phyloP scores from a whole-genome alignment of 441 rosid genomes.

The Mallotus repandus region DNA sequence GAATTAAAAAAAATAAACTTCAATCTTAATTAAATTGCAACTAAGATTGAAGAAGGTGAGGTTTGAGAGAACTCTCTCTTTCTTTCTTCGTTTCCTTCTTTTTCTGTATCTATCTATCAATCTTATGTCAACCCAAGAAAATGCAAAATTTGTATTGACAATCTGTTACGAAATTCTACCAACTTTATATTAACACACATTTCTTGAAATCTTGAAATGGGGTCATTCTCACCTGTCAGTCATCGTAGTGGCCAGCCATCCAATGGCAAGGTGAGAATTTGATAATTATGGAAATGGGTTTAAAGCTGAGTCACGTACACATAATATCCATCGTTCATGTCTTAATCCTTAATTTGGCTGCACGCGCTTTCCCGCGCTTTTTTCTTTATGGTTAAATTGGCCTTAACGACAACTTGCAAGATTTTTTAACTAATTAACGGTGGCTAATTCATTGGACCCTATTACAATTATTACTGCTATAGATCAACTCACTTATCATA shows the following conservation, averaged over 20 bases:
- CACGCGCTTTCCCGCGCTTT: slow-evolving; percentile 14
- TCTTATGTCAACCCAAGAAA: too few species aligned
- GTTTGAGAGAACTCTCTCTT: slow-evolving; percentile 1
- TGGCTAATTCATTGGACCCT: too few species aligned
- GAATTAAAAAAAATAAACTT: too few species aligned
- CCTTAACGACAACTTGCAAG: too few species aligned
- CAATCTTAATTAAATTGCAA: neutral
- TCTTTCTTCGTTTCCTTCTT: neutral
- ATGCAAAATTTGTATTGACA: too few species aligned
- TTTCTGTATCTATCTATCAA: too few species aligned
- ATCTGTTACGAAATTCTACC: too few species aligned
- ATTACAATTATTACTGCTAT: too few species aligned
- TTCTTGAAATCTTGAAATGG: neutral
- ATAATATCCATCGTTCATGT: slow-evolving; percentile 6
- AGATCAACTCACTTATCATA: too few species aligned
- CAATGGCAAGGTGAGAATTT: neutral
- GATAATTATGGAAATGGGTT: neutral
- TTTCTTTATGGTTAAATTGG: too few species aligned
- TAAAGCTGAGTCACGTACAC: slow-evolving; percentile 13
- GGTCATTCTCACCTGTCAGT: neutral
- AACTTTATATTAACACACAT: too few species aligned
- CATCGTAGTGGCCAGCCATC: neutral
- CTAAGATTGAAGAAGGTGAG: neutral
- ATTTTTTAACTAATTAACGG: too few species aligned
- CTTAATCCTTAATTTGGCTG: neutral